Base-by-base conservation (phyloP, 345 rosid species). In the Salix suchowensis region DNA sequence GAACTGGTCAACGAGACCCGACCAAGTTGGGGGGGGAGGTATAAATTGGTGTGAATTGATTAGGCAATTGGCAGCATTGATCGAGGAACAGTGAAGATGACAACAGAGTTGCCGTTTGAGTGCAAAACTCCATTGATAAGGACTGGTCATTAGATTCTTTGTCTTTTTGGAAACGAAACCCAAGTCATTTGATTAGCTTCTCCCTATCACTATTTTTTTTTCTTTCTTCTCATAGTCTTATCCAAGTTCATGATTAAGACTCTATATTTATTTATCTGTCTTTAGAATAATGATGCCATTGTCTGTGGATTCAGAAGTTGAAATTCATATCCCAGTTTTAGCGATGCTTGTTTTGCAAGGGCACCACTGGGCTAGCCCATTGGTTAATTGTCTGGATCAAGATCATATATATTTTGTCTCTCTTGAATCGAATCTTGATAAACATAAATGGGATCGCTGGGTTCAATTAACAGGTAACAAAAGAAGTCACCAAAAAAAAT, bases 81-180 rank as follows among this genome's bases (percentile, higher is more conserved):
- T 28, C 67, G 76, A 69, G 68, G 30, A 68, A 67, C 16, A 37
- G 5, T 36, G 60, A 65, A 24, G 30, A 73, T 75, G 86, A 75
- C 70, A 74, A 75, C 70, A 74, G 40, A 13, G 18, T 67, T 77
- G 52, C 81, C 74, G 68, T 71, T 74, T 80, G 86, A 80, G 84
- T 80, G 61, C 72, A 80, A 13, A 67, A 83, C 84, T 77, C 86
- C 11, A 40, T 28, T 44, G 79, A 77, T 36, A 60, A 54, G 34
- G 83, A 74, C 83, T 34, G 18, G 0, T 68, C 5, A 2, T 13
- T 55, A 9, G 50, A 18, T 28, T 55, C n/a, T 46, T 77, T 32
- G 44, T 69, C 75, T n/a, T 16, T 0, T 70, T 69, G 78, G 70
- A 46, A 74, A 37, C 12, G 46, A 70, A 74, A 37, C 36, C 36